Evolutionary conservation across 257 asterid species (phyloP).

Genomic region (Solanum peruvianum): DNA sequence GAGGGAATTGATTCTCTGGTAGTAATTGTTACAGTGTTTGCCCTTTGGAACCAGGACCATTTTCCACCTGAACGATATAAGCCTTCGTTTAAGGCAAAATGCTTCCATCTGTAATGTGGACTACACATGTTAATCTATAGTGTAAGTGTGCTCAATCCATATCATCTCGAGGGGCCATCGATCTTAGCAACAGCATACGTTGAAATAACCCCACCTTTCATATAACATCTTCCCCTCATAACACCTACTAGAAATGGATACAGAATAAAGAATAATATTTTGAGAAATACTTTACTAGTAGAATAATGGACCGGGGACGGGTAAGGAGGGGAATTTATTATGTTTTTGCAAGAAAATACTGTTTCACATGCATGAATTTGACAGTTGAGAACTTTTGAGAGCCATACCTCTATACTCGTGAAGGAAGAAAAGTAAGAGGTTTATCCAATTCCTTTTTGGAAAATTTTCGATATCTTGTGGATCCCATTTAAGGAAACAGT

Average conservation of each 20-base stretch:
- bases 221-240: conserved; percentile 36
- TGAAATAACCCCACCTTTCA: conserved; percentile 16
- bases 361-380: conserved; percentile 11
- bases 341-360: neutral
- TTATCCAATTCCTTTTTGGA: conserved; percentile 10
- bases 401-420: conserved; percentile 14
- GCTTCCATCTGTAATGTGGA: neutral
- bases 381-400: conserved; percentile 5
- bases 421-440: neutral
- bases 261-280: conserved; percentile 32
- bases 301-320: conserved; percentile 42
- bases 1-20: neutral
- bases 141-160: neutral
- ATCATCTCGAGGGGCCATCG: neutral
- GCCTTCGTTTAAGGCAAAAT: neutral
- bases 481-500: conserved; percentile 21
- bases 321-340: conserved; percentile 16
- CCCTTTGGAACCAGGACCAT: neutral
- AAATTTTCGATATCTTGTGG: conserved; percentile 19
- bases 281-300: conserved; percentile 7
- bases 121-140: neutral
- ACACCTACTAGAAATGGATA: conserved; percentile 43
- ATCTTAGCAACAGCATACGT: neutral
- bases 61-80: neutral
- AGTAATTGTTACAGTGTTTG: neutral